Percentiles rank a stretch among this genome's conserved stretches.
These are phyloP conservation scores for Gossypium longicalyx DNA, from an alignment of 345 rosid species.

Conservation along the genomic window DNA sequence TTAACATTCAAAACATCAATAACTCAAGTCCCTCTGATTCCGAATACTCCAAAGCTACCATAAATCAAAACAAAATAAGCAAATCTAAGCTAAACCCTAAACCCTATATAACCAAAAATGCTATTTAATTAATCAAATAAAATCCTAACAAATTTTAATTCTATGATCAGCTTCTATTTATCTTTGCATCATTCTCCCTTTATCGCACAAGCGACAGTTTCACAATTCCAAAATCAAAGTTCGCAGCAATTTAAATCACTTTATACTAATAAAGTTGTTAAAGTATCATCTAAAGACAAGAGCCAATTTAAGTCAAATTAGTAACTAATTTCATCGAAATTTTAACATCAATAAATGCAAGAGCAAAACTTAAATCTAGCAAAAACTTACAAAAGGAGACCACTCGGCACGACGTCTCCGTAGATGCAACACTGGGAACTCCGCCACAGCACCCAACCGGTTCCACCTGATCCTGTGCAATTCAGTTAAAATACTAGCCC, in stretches of 20 bases:
- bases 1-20: neutral
- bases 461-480: constrained; percentile 73
- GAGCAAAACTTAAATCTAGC: neutral
- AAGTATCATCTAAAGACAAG: neutral
- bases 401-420: constrained; percentile 71
- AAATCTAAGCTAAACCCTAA: neutral
- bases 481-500: constrained; percentile 82
- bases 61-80: neutral
- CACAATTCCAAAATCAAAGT: neutral
- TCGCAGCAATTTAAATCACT: neutral
- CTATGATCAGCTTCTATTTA: neutral
- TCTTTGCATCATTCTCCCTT: neutral
- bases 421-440: constrained; percentile 83
- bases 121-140: neutral
- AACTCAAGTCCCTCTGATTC: neutral
- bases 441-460: constrained; percentile 59
- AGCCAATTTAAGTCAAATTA: neutral
- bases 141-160: neutral
- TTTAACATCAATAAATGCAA: constrained; percentile 3
- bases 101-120: neutral
- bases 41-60: neutral
- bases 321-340: neutral
- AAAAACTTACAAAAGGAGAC: constrained; percentile 71
- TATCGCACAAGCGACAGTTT: neutral
- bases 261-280: neutral